Percentiles rank a stretch among this genome's conserved stretches.
Conservation (phyloP, 2,329 filamentous ascomycete species). For the Lachnellula suecica region DNA sequence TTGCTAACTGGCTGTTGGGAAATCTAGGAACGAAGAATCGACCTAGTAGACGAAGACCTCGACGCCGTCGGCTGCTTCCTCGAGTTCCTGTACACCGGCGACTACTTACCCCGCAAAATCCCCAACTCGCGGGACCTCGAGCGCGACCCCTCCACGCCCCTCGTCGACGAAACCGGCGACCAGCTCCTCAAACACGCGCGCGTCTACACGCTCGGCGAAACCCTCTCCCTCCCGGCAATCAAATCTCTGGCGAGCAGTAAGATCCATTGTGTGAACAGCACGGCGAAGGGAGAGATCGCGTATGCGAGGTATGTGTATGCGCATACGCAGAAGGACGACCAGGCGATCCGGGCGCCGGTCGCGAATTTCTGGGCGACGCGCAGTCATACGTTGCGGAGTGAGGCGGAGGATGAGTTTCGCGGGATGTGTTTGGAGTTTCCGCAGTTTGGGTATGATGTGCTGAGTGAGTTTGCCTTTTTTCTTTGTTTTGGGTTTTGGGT, state of each 20-base stretch:
- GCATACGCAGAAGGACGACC: constrained; percentile 68
- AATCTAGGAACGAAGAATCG: constrained; percentile 60
- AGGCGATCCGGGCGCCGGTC: constrained; percentile 74
- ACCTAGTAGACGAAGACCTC: constrained; percentile 65
- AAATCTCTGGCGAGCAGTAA: constrained; percentile 80
- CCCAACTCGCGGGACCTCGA: constrained; percentile 67
- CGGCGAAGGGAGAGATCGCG: constrained; percentile 83
- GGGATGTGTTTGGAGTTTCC: constrained; percentile 84
- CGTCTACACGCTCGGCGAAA: constrained; percentile 85
- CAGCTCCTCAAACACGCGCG: constrained; percentile 87
- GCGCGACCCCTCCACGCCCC: constrained; percentile 61
- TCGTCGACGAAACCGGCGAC: constrained; percentile 73
- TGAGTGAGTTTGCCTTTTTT: constrained; percentile 55
- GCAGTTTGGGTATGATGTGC: constrained; percentile 89
- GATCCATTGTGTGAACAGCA: constrained; percentile 88
- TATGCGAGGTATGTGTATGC: constrained; percentile 91
- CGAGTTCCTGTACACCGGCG: constrained; percentile 80
- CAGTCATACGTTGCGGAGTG: constrained; percentile 77
- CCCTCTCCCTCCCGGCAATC: constrained; percentile 66
- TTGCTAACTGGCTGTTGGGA: neutral
- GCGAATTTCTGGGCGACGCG: constrained; percentile 89
- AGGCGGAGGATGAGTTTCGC: constrained; percentile 84
- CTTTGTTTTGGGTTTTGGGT: constrained; percentile 77
- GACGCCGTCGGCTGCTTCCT: constrained; percentile 77
- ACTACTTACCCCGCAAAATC: constrained; percentile 78